phyloP scores from a whole-genome alignment of 164 flowering plant genomes.

The Aristolochia contorta region DNA sequence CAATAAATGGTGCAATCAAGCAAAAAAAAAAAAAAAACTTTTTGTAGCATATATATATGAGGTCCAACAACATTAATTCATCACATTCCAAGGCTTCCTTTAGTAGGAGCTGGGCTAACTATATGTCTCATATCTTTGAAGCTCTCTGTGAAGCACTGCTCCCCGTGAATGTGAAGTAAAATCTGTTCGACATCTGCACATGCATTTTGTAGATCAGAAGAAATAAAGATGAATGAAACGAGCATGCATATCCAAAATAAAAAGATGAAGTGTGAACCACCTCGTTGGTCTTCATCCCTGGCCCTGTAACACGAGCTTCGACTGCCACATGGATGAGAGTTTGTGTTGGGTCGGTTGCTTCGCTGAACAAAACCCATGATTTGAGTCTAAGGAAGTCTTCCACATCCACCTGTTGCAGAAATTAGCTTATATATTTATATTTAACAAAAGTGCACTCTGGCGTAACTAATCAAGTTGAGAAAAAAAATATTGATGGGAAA shows the following conservation, averaged over 20 bases:
- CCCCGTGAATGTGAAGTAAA: conserved; percentile 79
- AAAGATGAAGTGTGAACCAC: conserved; percentile 21
- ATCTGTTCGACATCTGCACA: conserved; percentile 77
- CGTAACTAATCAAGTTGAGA: too few species aligned
- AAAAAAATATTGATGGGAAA: too few species aligned
- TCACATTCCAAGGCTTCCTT: too few species aligned
- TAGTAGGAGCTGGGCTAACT: too few species aligned
- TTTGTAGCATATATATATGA: too few species aligned
- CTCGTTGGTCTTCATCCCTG: conserved; percentile 78
- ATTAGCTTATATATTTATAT: too few species aligned
- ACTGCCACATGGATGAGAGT: conserved; percentile 82
- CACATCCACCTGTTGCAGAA: conserved; percentile 66
- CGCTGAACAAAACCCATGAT: conserved; percentile 70
- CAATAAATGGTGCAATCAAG: too few species aligned
- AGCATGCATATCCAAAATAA: too few species aligned
- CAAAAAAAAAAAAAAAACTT: too few species aligned
- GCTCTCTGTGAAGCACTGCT: not conserved
- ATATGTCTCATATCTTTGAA: too few species aligned
- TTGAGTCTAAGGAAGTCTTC: conserved; percentile 82
- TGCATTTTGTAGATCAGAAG: not conserved
- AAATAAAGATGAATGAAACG: not conserved
- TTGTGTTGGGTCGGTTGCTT: conserved; percentile 42
- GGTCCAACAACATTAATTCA: too few species aligned
- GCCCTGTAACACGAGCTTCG: conserved; percentile 81
- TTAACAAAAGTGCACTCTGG: too few species aligned